A percentile compares a stretch with the other conserved stretches of the same genome.
phyloP scores from a whole-genome alignment of 176 grass and related monocot genomes.

The Pontederia crassipes region DNA sequence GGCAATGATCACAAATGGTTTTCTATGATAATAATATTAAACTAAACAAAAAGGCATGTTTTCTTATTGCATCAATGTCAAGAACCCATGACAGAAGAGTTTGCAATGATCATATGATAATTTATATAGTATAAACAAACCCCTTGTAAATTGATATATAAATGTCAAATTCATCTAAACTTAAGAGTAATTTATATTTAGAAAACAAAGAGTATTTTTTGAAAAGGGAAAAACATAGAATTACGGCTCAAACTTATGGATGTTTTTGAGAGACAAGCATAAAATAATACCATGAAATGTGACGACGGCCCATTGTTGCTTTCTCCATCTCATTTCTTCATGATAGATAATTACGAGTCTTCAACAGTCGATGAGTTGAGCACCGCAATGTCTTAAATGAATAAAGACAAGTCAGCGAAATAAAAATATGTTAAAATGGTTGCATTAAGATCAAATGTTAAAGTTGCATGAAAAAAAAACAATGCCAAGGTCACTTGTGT shows the following conservation, averaged over 20 bases:
- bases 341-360: conserved; percentile 73
- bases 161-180: neutral
- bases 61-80: too few species aligned
- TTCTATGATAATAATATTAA: too few species aligned
- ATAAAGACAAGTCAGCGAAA: neutral
- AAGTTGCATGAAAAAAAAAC: too few species aligned
- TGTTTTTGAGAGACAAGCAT: neutral
- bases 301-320: conserved; percentile 65
- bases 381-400: conserved; percentile 40
- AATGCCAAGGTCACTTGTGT: too few species aligned
- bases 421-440: neutral
- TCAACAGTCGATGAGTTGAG: conserved; percentile 59
- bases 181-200: neutral
- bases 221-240: neutral
- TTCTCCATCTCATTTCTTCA: conserved; percentile 80
- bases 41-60: too few species aligned
- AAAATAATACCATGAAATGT: conserved; percentile 66
- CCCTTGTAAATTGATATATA: too few species aligned
- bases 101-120: too few species aligned
- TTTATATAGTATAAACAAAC: too few species aligned
- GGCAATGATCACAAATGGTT: too few species aligned
- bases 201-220: too few species aligned
- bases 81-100: too few species aligned
- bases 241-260: neutral
- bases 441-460: too few species aligned